These are phyloP conservation scores for Pythium brachiatum DNA, from an alignment of 352 stramenopile genomes.

Conservation along the genomic window DNA sequence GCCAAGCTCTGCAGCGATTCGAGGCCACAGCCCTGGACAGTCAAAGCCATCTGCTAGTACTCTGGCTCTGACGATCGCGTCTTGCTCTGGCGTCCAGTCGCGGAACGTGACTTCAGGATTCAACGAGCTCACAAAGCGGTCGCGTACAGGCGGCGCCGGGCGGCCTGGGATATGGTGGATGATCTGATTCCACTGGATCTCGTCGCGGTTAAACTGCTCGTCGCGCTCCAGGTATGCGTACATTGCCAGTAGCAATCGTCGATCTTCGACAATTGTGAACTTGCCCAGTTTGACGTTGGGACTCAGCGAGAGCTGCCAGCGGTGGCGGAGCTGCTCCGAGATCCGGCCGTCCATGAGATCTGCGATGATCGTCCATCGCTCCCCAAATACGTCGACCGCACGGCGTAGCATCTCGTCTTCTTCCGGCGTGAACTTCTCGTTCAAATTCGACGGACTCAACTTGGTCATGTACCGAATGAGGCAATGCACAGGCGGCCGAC, in stretches of 20 bases:
- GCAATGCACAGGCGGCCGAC: conserved; percentile 27
- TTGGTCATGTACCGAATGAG: conserved; percentile 32
- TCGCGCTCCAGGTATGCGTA: conserved; percentile 46
- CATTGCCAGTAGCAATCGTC: conserved; percentile 56
- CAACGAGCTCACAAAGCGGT: conserved; percentile 67
- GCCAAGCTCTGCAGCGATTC: conserved; percentile 22
- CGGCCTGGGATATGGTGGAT: conserved; percentile 58
- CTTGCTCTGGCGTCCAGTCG: conserved; percentile 54
- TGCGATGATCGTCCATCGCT: conserved; percentile 77
- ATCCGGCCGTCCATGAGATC: conserved; percentile 72
- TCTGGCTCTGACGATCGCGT: conserved; percentile 35
- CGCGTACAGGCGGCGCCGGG: conserved; percentile 48
- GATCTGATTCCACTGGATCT: conserved; percentile 60
- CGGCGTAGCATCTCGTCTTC: conserved; percentile 28
- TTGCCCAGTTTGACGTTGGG: conserved; percentile 65
- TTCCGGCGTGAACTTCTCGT: conserved; percentile 30
- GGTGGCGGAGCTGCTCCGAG: conserved; percentile 71
- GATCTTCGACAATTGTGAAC: conserved; percentile 72
- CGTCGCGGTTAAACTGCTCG: conserved; percentile 44
- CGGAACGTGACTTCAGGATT: conserved; percentile 64
- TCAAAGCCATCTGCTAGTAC: conserved; percentile 27
- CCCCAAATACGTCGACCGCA: conserved; percentile 57
- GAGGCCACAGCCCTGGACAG: conserved; percentile 20
- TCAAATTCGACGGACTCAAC: conserved; percentile 25
- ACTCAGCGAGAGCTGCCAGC: conserved; percentile 66